Evolutionary conservation across 306 rosid genomes (phyloP).

Genomic region (Cicer judaicum): DNA sequence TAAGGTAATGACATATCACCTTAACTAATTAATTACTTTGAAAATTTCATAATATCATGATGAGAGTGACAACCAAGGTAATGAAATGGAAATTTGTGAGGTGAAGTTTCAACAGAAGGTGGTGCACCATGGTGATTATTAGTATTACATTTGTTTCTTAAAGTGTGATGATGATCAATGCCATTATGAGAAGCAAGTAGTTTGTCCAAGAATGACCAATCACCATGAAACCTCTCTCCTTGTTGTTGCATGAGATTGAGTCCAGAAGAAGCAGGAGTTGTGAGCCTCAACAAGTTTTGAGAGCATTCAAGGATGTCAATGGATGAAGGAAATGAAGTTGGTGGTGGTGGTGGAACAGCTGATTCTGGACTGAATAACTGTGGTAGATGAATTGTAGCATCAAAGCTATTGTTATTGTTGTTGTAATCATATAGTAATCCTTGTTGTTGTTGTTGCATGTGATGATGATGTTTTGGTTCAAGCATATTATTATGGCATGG

Average conservation of each 20-base stretch:
- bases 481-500: slow-evolving; percentile 44
- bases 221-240: slow-evolving; percentile 61
- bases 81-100: slow-evolving; percentile 80
- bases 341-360: slow-evolving; percentile 12
- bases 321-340: slow-evolving; percentile 47
- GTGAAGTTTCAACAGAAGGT: slow-evolving; percentile 48
- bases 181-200: slow-evolving; percentile 62
- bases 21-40: slow-evolving; percentile 35
- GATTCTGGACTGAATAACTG: slow-evolving; percentile 88
- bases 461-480: slow-evolving; percentile 59
- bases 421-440: slow-evolving; percentile 50
- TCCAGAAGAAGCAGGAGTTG: slow-evolving; percentile 57
- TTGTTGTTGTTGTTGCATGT: slow-evolving; percentile 53
- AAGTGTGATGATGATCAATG: slow-evolving; percentile 33
- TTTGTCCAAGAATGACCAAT: slow-evolving; percentile 95
- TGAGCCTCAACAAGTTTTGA: slow-evolving; percentile 69
- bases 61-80: slow-evolving; percentile 66
- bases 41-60: slow-evolving; percentile 65
- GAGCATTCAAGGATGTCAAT: slow-evolving; percentile 68
- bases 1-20: not conserved
- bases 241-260: slow-evolving; percentile 55
- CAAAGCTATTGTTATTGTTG: slow-evolving; percentile 41
- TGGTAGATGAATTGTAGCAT: slow-evolving; percentile 81
- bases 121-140: slow-evolving; percentile 37
- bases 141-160: slow-evolving; percentile 46